A percentile compares a stretch with the other conserved stretches of the same genome.
phyloP scores from a whole-genome alignment of 148 eudicot species.

The Rhododendron henanense region DNA sequence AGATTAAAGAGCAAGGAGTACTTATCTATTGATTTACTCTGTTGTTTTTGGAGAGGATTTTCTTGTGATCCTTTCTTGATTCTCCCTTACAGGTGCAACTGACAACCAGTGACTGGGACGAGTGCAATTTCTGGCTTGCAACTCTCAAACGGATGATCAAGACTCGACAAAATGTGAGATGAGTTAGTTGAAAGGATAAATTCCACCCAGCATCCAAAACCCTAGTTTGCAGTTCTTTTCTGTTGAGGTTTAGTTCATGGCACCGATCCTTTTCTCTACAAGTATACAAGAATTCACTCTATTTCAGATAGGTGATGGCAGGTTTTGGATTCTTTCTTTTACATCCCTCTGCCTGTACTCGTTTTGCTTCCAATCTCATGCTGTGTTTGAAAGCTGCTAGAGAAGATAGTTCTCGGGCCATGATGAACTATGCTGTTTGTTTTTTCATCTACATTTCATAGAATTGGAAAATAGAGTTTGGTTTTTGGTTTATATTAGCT shows the following conservation, averaged over 20 bases:
- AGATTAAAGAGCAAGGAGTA: not conserved
- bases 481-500: not conserved
- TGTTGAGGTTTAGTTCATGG: not conserved
- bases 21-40: not conserved
- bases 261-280: not conserved
- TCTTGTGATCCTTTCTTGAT: not conserved
- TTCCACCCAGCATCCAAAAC: not conserved
- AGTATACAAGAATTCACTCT: conserved; percentile 17
- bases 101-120: conserved; percentile 28
- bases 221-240: not conserved
- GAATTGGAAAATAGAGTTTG: conserved; percentile 8
- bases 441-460: not conserved
- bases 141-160: conserved; percentile 25
- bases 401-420: conserved; percentile 8
- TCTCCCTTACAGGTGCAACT: conserved; percentile 22
- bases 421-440: not conserved
- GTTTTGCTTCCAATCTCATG: not conserved
- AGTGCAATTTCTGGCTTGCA: conserved; percentile 30
- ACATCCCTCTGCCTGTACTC: not conserved
- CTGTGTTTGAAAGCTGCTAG: conserved; percentile 2
- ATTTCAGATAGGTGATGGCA: conserved; percentile 9
- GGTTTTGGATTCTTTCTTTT: conserved; percentile 9
- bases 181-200: not conserved
- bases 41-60: not conserved
- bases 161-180: conserved; percentile 21